Base-by-base conservation (phyloP, 257 asterid genomes). In the Petunia secreta region DNA sequence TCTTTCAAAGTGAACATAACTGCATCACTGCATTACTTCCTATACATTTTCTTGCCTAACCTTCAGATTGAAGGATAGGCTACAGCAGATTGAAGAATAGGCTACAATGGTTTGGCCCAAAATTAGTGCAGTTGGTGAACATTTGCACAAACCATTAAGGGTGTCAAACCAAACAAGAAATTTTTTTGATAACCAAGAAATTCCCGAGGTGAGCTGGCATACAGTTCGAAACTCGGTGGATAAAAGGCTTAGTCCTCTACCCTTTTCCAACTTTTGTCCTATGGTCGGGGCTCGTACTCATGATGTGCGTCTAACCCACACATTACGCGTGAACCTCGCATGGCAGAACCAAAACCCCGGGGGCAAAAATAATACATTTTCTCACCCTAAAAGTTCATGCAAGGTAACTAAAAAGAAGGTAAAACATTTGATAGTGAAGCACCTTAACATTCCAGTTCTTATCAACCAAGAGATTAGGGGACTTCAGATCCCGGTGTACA, bases 371-470 rank as follows among this genome's bases (percentile, higher is more conserved):
- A 48, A 46, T 46, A 46, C 16, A 25, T 9, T 69, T 69, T 69
- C 77, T 25, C 9, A 9, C 59, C 5, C 41, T 1, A 10, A 48
- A 46, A 46, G 59, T 46, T 74, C 63, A 68, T 69, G 64, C 59
- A 74, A 50, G 55, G 58, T 80, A 85, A 62, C 75, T 5, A 9
- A 57, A 25, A 75, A 48, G 39, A 48, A 71, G 44, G 34, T 60
- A 14, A 73, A 80, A 79, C 81, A 67, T 77, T 57, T 67, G 87
- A 53, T 58, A 36, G 63, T 1, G 46, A 75, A 63, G 43, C 86
- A 92, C 98, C 99, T 96, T 96, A 78, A 94, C 98, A 86, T 92
- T 96, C 99, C 99, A 96, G 85, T 92, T 89, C 82, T 91, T 85
- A 86, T 96, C 99, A 54, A 96, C 99, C 90, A 96, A 88, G 63